A percentile compares a stretch with the other conserved stretches of the same genome.
phyloP scores from a whole-genome alignment of 106 monocot species.

The Iris macrosiphon region DNA sequence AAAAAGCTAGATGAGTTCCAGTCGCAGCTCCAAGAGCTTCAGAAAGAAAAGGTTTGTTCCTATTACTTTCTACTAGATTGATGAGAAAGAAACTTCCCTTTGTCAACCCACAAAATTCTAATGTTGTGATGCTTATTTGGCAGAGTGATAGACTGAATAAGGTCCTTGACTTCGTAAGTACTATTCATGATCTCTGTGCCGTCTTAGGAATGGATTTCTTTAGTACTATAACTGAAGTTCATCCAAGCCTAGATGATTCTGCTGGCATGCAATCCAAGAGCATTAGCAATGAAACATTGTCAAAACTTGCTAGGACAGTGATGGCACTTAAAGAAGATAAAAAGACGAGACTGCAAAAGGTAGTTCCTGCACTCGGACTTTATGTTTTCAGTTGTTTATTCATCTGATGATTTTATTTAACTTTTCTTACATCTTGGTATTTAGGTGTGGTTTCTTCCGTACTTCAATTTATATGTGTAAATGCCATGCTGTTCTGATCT shows the following conservation, averaged over 20 bases:
- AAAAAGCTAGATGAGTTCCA: slow-evolving; percentile 76
- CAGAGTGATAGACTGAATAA: slow-evolving; percentile 87
- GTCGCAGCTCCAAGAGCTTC: slow-evolving; percentile 77
- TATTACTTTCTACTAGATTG: too few species aligned
- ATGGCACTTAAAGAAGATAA: slow-evolving; percentile 75
- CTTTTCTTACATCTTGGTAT: not conserved
- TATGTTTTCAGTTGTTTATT: not conserved
- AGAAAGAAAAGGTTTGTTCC: slow-evolving; percentile 80
- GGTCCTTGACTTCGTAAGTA: slow-evolving; percentile 76
- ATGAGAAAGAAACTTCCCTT: too few species aligned
- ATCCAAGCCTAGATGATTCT: slow-evolving; percentile 78
- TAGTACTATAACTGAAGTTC: slow-evolving; percentile 87
- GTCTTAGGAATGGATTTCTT: slow-evolving; percentile 96
- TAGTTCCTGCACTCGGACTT: slow-evolving; percentile 15
- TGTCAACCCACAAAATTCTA: too few species aligned
- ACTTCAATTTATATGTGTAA: too few species aligned
- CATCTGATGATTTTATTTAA: not conserved
- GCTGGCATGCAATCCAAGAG: slow-evolving; percentile 76
- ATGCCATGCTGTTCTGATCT: too few species aligned
- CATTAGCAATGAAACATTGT: slow-evolving; percentile 84
- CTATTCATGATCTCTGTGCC: slow-evolving; percentile 86
- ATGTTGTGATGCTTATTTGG: slow-evolving; percentile 9
- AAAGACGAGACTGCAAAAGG: slow-evolving; percentile 73
- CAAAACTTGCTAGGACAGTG: slow-evolving; percentile 69
- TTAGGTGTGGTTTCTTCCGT: too few species aligned